Conservation (phyloP, 176 grass and related monocot species). For the Lolium multiflorum region DNA sequence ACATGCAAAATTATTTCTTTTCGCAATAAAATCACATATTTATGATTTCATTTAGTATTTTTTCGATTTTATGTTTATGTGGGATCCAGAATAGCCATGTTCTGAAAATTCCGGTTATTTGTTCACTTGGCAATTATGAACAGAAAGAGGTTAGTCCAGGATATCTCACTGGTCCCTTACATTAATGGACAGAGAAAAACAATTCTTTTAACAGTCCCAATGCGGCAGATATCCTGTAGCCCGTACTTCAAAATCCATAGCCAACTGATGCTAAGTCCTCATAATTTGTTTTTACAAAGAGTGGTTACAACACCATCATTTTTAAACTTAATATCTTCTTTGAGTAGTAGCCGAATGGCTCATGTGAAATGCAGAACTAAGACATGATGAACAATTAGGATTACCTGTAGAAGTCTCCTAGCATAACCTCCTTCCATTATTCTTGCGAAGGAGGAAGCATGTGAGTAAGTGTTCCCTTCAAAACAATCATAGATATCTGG, state of each 20-base stretch:
- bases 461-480: constrained; percentile 94
- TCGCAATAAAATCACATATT: too few relatives aligned
- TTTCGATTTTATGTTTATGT: too few relatives aligned
- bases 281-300: neutral
- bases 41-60: too few relatives aligned
- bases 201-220: neutral
- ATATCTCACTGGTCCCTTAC: neutral
- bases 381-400: neutral
- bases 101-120: too few relatives aligned
- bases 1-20: too few relatives aligned
- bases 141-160: neutral
- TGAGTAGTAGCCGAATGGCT: neutral
- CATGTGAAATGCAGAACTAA: neutral
- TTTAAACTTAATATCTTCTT: neutral
- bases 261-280: neutral
- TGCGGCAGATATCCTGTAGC: neutral
- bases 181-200: neutral
- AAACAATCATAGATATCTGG: constrained; percentile 94
- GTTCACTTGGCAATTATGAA: neutral
- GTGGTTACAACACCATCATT: neutral
- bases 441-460: constrained; percentile 97
- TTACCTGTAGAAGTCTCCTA: constrained; percentile 90
- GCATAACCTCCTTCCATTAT: constrained; percentile 99
- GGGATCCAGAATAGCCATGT: too few relatives aligned
- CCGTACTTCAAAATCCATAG: neutral